Evolutionary conservation across 2,329 filamentous ascomycete species (phyloP).

Genomic region (Nothomitra cinnamomea): DNA sequence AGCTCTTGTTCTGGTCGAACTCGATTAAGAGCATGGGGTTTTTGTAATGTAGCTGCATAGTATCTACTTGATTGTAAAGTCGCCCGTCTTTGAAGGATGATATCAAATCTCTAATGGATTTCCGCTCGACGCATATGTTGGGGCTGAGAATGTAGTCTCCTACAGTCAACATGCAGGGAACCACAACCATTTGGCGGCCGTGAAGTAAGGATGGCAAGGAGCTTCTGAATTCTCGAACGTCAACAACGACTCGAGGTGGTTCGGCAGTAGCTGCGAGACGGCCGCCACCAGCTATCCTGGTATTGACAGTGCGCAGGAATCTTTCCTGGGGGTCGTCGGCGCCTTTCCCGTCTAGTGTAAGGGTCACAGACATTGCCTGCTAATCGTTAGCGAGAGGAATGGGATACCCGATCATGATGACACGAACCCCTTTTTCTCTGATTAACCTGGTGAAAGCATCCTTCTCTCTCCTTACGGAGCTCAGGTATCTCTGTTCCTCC

Average conservation of each 20-base stretch:
- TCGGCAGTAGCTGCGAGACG: constrained; percentile 67
- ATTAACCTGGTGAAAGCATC: constrained; percentile 91
- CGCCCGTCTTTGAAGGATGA: constrained; percentile 82
- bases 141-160: constrained; percentile 92
- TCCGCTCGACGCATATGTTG: constrained; percentile 83
- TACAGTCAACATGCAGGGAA: constrained; percentile 91
- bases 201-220: constrained; percentile 82
- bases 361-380: constrained; percentile 68
- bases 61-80: constrained; percentile 79
- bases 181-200: constrained; percentile 69
- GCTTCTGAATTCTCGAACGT: constrained; percentile 90
- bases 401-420: not conserved
- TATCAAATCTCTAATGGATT: constrained; percentile 82
- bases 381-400: constrained; percentile 9
- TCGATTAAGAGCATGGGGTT: constrained; percentile 85
- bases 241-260: constrained; percentile 80
- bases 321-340: constrained; percentile 72
- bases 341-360: constrained; percentile 53
- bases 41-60: constrained; percentile 89
- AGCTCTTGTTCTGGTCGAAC: constrained; percentile 93
- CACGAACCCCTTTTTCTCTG: constrained; percentile 59
- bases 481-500: constrained; percentile 86
- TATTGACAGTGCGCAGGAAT: constrained; percentile 91
- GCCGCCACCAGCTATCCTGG: constrained; percentile 85
- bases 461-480: constrained; percentile 81